phyloP scores from a whole-genome alignment of 768 basidiomycete species.

The Termitomyces bulborhizus region DNA sequence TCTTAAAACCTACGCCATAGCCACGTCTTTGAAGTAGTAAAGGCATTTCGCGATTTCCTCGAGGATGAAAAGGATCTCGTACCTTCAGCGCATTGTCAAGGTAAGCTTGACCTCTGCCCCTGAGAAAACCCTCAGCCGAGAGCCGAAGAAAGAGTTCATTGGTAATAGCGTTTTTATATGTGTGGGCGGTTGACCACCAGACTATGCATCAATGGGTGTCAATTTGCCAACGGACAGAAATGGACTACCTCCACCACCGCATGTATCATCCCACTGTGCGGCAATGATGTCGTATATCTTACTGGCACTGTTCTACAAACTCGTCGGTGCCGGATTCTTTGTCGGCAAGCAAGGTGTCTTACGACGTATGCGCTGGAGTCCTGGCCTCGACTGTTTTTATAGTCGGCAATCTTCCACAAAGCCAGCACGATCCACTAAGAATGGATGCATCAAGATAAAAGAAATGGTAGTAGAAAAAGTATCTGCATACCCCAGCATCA shows the following conservation, averaged over 20 bases:
- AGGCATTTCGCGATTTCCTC: background rate
- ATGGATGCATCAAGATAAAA: background rate
- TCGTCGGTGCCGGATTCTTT: background rate
- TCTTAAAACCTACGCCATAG: conserved; percentile 24
- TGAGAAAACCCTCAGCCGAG: conserved; percentile 41
- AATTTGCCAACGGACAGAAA: background rate
- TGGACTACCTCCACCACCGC: conserved; percentile 43
- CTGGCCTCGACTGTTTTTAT: conserved; percentile 34
- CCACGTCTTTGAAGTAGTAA: conserved; percentile 24
- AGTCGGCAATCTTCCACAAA: conserved; percentile 54
- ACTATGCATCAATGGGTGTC: conserved; percentile 22
- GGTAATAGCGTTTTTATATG: conserved; percentile 59
- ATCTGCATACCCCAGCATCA: conserved; percentile 38
- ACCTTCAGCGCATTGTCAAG: conserved; percentile 45
- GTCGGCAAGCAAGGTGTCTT: conserved; percentile 1
- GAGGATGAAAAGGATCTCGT: background rate
- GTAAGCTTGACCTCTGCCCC: conserved; percentile 30
- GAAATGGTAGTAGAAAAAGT: background rate
- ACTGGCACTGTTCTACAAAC: conserved; percentile 35
- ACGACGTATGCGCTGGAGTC: conserved; percentile 24
- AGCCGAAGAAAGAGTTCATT: conserved; percentile 49
- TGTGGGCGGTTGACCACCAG: conserved; percentile 51
- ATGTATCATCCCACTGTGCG: conserved; percentile 42
- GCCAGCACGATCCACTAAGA: conserved; percentile 50
- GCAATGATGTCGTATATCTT: conserved; percentile 47